These are phyloP conservation scores for Citrullus mucosospermus DNA, from an alignment of 306 rosid genomes.

Conservation along the genomic window DNA sequence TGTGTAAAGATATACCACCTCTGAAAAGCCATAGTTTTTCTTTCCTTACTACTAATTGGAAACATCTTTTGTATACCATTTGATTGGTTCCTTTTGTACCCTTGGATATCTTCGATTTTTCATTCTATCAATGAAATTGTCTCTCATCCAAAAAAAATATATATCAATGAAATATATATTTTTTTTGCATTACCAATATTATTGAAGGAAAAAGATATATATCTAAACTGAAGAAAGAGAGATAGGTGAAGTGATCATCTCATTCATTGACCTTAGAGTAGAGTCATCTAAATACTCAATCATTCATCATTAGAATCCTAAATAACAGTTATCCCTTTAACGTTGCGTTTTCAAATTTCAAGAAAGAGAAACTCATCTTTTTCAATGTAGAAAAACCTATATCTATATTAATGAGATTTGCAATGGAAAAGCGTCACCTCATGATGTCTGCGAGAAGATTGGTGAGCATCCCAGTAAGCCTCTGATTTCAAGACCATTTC, in stretches of 20 bases:
- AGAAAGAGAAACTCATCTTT: background rate
- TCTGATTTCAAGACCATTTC: conserved; percentile 66
- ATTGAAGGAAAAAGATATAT: too few species aligned
- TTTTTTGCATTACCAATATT: background rate
- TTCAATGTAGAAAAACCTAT: background rate
- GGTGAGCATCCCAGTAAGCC: conserved; percentile 68
- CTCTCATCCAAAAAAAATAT: too few species aligned
- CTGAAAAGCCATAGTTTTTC: too few species aligned
- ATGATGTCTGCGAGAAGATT: conserved; percentile 71
- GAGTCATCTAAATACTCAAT: background rate
- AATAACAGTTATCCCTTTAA: background rate
- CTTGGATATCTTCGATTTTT: too few species aligned
- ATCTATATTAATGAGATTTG: background rate
- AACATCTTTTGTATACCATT: too few species aligned
- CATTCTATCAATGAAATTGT: too few species aligned
- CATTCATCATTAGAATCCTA: background rate
- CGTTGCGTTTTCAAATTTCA: background rate
- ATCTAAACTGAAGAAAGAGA: too few species aligned
- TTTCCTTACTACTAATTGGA: too few species aligned
- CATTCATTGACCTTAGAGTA: background rate
- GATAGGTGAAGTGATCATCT: background rate
- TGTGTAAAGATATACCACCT: too few species aligned
- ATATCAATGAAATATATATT: too few species aligned
- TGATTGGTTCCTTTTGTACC: too few species aligned
- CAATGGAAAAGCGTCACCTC: conserved; percentile 40